Evolutionary conservation across 73 alveolate species (phyloP).

Genomic region (Paramecium tetraurelia): DNA sequence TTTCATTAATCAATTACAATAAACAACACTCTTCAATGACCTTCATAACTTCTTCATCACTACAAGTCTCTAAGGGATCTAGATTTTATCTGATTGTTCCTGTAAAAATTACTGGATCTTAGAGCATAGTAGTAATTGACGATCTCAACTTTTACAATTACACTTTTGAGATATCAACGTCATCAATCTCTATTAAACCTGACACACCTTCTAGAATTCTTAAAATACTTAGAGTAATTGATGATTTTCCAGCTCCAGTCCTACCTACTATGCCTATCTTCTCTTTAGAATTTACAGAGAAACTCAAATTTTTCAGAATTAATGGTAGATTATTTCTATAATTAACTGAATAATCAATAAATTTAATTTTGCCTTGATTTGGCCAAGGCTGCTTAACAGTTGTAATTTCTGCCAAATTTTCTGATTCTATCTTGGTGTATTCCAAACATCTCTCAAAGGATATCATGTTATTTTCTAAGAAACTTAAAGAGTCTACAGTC

Average conservation of each 20-base stretch:
- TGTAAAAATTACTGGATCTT: conserved; percentile 89
- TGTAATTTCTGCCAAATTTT: conserved; percentile 20
- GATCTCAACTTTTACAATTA: conserved; percentile 76
- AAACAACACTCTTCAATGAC: conserved; percentile 78
- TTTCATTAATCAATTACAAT: conserved; percentile 72
- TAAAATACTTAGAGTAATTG: conserved; percentile 79
- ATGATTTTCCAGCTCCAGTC: conserved; percentile 96
- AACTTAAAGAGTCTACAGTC: conserved; percentile 69
- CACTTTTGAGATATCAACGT: conserved; percentile 73
- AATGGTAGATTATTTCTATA: conserved; percentile 72
- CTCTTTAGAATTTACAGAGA: conserved; percentile 73
- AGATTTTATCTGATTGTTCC: conserved; percentile 89
- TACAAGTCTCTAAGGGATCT: conserved; percentile 79
- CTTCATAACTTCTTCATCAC: conserved; percentile 72
- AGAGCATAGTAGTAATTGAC: conserved; percentile 85
- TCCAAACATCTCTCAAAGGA: conserved; percentile 83
- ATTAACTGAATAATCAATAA: conserved; percentile 68
- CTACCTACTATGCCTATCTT: conserved; percentile 95
- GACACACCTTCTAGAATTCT: conserved; percentile 85
- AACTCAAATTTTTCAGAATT: conserved; percentile 64
- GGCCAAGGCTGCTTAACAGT: conserved; percentile 72
- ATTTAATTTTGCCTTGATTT: conserved; percentile 61
- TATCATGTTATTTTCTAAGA: conserved; percentile 79
- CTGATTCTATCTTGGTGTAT: conserved; percentile 72
- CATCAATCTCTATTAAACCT: conserved; percentile 82